Base-by-base conservation (phyloP, 2,329 filamentous ascomycete species). In the Chaetomium sp. region DNA sequence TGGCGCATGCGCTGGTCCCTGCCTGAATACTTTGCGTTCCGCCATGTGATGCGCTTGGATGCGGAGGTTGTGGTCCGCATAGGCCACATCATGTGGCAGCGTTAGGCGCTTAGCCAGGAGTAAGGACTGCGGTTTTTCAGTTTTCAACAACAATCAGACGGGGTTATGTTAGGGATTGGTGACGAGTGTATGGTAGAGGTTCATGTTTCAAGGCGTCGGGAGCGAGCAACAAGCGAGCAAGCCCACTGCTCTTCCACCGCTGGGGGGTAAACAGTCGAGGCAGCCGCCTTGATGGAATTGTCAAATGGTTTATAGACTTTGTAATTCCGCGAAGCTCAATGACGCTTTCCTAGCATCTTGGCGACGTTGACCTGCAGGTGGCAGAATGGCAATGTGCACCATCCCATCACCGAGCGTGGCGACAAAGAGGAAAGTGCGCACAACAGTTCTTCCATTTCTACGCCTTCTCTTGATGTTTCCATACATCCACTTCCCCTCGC, bases 301-400 rank as follows among this genome's bases (percentile, higher is more conserved):
- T 58, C 63, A 63, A 59, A 63, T 65, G 57, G 53, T 49, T 65
- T 65, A 69, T 69, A 69, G 66, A 69, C 61, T 61, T 68, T 68
- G 60, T 68, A 69, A 67, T 69, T 65, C 33, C 31, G 21, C 45
- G 29, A 42, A 29, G 27, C 31, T 57, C 3, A 42, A 42, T 25
- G 23, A 16, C n/a, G 9, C 25, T 57, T 10, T 27, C 13, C 6
- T 29, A 29, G 27, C 27, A 29, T 29, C 27, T 29, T 29, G 3
- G 27, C 27, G 6, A 29, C 27, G 3, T 29, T 29, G 27, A 29
- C 27, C 27, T 29, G 27, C 27, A 29, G 27, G n/a, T n/a, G n/a
- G 27, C 27, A 29, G 3, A 29, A 29, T 29, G 27, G 27, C 27
- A 6, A 29, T 6, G 27, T 6, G 27, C 3, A 29, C 27, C 27